phyloP scores from a whole-genome alignment of 495 filamentous ascomycete genomes.

The Penicillium cinerascens region DNA sequence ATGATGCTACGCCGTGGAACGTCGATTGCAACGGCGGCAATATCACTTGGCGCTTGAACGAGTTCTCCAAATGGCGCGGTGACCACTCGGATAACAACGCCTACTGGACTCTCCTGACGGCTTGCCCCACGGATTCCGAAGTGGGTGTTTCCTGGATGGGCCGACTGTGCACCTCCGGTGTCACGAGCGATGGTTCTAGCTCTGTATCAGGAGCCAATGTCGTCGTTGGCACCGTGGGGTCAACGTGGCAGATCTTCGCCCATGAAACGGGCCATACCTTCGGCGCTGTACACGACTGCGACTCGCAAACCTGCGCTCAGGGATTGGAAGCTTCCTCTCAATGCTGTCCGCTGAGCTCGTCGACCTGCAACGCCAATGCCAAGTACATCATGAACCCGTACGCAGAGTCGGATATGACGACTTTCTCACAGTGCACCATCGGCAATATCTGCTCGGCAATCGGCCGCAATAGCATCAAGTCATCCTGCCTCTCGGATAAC shows the following conservation, averaged over 20 bases:
- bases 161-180: slow-evolving; percentile 69
- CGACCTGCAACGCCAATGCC: slow-evolving; percentile 69
- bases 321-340: slow-evolving; percentile 63
- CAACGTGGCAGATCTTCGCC: slow-evolving; percentile 95
- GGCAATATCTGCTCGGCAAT: slow-evolving; percentile 96
- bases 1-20: slow-evolving; percentile 75
- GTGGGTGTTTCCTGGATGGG: slow-evolving; percentile 94
- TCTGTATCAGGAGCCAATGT: slow-evolving; percentile 84
- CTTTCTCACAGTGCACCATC: slow-evolving; percentile 83
- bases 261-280: slow-evolving; percentile 96
- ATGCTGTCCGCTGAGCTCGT: slow-evolving; percentile 78
- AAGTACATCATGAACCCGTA: slow-evolving; percentile 95
- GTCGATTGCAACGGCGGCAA: slow-evolving; percentile 58
- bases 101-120: slow-evolving; percentile 90
- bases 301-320: slow-evolving; percentile 57
- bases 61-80: slow-evolving; percentile 87
- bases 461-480: slow-evolving; percentile 71
- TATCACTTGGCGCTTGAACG: slow-evolving; percentile 77
- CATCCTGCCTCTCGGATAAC: slow-evolving; percentile 75
- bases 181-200: slow-evolving; percentile 48
- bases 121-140: slow-evolving; percentile 77
- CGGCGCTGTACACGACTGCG: slow-evolving; percentile 94
- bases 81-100: slow-evolving; percentile 70
- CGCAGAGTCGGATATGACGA: slow-evolving; percentile 62
- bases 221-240: slow-evolving; percentile 70